Evolutionary conservation across 1,284 basidiomycete genomes (phyloP), one percentile per base, ranked within the genome.

Genomic region (Ganoderma lingzhi): DNA sequence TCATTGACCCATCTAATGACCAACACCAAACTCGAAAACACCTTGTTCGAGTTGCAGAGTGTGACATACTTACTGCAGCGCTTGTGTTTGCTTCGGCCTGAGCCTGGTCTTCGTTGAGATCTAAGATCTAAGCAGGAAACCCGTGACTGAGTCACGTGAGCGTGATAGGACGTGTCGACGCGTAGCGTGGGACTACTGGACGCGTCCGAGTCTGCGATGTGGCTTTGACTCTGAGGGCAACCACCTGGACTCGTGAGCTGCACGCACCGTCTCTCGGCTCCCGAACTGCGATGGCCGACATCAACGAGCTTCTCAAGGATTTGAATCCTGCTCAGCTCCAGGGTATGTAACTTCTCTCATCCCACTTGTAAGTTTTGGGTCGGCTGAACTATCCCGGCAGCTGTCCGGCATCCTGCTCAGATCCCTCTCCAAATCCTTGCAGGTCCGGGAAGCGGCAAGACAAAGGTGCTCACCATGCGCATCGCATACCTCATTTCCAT

Each of bases 391-490:
- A 53, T 53, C 2, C 37, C 14, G 10, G 10, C 39, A 93, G 94
- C 94, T 65, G 93, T 95, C 15, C 83, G 85, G 64, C 88, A 91
- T 76, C 81, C 86, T 2, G 89, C 91, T 2, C 73, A 83, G 15
- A 81, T 85, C 23, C 91, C 94, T 0, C 82, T 96, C 0, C 94
- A 96, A 78, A 95, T 96, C 62, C 83, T 96, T 2, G 95, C 94
- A 30, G 94, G 94, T 4, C 95, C 95, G 4, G 94, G 94, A 8
- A 94, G 92, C 75, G 94, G 94, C 69, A 90, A 88, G 79, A 89
- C 87, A 0, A 88, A 86, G 77, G 86, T 85, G 45, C 80, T 97
- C 28, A 96, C 93, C 2, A 89, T 89, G 48, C 86, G 95, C 17
- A 93, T 96, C 45, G 94, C 92, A 0, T 86, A 95, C 77, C 83